Conservation (phyloP, 75 land plant genomes). For the Azolla pinnata region DNA sequence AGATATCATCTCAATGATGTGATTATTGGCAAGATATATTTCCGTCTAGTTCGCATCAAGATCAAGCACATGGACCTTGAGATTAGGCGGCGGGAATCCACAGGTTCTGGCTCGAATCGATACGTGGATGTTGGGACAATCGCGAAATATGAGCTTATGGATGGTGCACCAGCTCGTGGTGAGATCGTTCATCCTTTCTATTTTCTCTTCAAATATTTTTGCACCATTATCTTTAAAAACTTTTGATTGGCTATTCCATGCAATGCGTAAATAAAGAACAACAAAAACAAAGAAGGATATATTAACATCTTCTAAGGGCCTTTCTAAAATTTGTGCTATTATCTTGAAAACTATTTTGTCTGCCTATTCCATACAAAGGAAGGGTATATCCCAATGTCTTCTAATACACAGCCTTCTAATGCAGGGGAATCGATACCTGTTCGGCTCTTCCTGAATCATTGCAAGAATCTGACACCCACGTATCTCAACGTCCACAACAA, state of each 20-base stretch:
- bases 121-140: constrained; percentile 97
- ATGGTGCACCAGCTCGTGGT: constrained; percentile 99
- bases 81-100: constrained; percentile 90
- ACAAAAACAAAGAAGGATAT: no score
- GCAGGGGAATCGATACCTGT: constrained; percentile 98
- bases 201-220: background rate
- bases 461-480: constrained; percentile 94
- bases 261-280: no score
- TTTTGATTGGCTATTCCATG: no score
- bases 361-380: no score
- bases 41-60: constrained; percentile 92
- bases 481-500: constrained; percentile 97
- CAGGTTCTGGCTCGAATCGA: constrained; percentile 93
- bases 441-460: constrained; percentile 86
- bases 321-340: no score
- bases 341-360: no score
- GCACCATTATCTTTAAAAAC: no score
- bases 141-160: constrained; percentile 96
- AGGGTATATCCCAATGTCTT: no score
- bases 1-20: constrained; percentile 98
- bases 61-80: constrained; percentile 99
- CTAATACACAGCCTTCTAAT: no score
- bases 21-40: constrained; percentile 95
- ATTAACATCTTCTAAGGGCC: no score
- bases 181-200: background rate